Percentiles rank a stretch among this genome's conserved stretches.
Conservation (phyloP, 192 early-diverging fungal genomes). For the Coemansia sp. region DNA sequence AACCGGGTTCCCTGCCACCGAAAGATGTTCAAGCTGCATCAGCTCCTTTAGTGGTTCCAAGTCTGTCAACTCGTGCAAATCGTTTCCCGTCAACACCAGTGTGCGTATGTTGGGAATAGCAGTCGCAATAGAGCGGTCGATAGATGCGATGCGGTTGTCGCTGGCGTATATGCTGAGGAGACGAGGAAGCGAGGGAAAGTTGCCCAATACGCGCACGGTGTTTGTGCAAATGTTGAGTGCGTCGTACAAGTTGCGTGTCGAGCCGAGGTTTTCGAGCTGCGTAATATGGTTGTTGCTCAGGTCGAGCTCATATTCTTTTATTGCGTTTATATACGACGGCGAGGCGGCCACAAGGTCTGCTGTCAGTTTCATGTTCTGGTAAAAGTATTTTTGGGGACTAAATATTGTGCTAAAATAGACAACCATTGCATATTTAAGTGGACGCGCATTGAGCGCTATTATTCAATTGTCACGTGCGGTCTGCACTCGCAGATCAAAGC, state of each 20-base stretch:
- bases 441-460: too few species aligned
- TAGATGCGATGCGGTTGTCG: constrained; percentile 86
- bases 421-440: too few species aligned
- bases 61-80: constrained; percentile 80
- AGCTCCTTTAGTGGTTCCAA: constrained; percentile 68
- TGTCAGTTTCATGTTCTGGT: constrained; percentile 70
- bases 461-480: too few species aligned
- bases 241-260: constrained; percentile 93
- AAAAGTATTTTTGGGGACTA: not conserved
- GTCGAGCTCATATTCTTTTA: constrained; percentile 89
- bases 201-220: constrained; percentile 78
- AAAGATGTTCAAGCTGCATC: constrained; percentile 58
- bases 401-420: too few species aligned
- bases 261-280: constrained; percentile 92
- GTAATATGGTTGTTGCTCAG: constrained; percentile 86
- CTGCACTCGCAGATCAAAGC: too few species aligned
- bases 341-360: constrained; percentile 68
- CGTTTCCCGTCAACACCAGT: constrained; percentile 87
- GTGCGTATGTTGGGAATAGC: constrained; percentile 76
- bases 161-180: constrained; percentile 74
- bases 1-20: constrained; percentile 90
- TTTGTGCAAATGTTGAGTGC: constrained; percentile 93
- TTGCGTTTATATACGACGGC: constrained; percentile 76
- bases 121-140: constrained; percentile 66
- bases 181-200: constrained; percentile 82